These are phyloP conservation scores for Penicillium decumbens DNA, from an alignment of 2,329 filamentous ascomycete genomes.

Conservation along the genomic window DNA sequence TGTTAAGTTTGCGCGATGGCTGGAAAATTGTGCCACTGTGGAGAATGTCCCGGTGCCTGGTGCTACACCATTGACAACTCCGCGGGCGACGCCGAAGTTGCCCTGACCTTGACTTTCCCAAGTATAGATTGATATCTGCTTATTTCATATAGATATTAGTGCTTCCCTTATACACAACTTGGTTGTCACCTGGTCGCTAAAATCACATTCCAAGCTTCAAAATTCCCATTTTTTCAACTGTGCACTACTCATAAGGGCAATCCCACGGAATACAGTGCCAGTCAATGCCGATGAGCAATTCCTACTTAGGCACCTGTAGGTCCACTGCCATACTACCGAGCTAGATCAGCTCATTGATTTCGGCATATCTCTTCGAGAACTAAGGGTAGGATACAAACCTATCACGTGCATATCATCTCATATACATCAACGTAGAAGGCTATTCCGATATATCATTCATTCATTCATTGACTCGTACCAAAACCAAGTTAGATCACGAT, in stretches of 20 bases:
- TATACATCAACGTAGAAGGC: not conserved
- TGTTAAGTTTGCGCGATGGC: slow-evolving; percentile 49
- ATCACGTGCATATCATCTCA: too few relatives aligned
- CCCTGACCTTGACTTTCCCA: not conserved
- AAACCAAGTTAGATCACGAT: slow-evolving; percentile 18
- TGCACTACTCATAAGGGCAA: too few relatives aligned
- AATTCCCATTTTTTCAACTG: too few relatives aligned
- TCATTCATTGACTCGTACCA: slow-evolving; percentile 36
- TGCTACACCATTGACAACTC: slow-evolving; percentile 1
- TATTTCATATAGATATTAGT: not conserved
- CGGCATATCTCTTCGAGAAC: too few relatives aligned
- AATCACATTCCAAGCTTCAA: too few relatives aligned
- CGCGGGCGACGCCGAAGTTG: not conserved
- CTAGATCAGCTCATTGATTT: too few relatives aligned
- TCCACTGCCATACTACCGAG: too few relatives aligned
- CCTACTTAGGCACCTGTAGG: too few relatives aligned
- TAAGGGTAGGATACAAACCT: too few relatives aligned
- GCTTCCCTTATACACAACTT: not conserved
- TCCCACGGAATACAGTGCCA: too few relatives aligned
- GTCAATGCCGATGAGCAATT: too few relatives aligned
- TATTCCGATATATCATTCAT: slow-evolving; percentile 27
- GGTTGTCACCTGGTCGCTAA: not conserved
- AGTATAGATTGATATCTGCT: not conserved
- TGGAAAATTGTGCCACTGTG: slow-evolving; percentile 39
- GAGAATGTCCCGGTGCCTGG: slow-evolving; percentile 13